phyloP scores from a whole-genome alignment of 805 yeast species.

The Maudiozyma bulderi region DNA sequence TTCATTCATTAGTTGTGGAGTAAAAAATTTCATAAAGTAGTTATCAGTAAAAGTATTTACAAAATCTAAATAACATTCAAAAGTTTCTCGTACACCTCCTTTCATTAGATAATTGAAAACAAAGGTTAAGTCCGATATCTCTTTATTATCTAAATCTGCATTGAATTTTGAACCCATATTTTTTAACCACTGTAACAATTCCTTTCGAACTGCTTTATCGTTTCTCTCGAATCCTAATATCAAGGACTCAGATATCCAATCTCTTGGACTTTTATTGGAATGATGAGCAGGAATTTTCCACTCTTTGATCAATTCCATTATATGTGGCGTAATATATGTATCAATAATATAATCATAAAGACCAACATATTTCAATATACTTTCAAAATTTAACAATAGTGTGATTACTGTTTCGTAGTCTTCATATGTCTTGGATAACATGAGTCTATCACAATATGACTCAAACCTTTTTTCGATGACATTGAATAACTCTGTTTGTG shows the following conservation, averaged over 20 bases:
- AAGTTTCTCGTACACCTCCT: no score
- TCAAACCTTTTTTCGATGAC: slow-evolving; percentile 6
- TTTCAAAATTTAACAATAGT: slow-evolving; percentile 14
- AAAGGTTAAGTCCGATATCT: neutral
- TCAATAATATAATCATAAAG: slow-evolving; percentile 21
- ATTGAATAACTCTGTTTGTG: slow-evolving; percentile 18
- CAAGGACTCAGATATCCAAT: slow-evolving; percentile 16
- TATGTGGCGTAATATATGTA: slow-evolving; percentile 31
- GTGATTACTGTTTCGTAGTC: slow-evolving; percentile 6
- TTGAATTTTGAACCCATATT: no score
- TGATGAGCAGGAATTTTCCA: slow-evolving; percentile 26
- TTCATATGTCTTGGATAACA: slow-evolving; percentile 3
- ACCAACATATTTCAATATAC: slow-evolving; percentile 13
- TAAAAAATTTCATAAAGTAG: no score
- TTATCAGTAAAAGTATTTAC: no score
- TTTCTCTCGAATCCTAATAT: slow-evolving; percentile 1
- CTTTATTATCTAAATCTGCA: no score
- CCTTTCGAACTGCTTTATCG: neutral
- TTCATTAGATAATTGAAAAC: no score
- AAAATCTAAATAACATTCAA: no score
- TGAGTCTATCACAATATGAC: slow-evolving; percentile 7
- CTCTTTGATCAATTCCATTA: slow-evolving; percentile 26
- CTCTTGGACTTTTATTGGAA: slow-evolving; percentile 3
- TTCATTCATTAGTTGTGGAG: no score
- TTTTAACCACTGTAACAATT: neutral